Percentiles rank a stretch among this genome's conserved stretches.
phyloP scores from a whole-genome alignment of 2,329 filamentous ascomycete species.

The Parastagonospora nodorum region DNA sequence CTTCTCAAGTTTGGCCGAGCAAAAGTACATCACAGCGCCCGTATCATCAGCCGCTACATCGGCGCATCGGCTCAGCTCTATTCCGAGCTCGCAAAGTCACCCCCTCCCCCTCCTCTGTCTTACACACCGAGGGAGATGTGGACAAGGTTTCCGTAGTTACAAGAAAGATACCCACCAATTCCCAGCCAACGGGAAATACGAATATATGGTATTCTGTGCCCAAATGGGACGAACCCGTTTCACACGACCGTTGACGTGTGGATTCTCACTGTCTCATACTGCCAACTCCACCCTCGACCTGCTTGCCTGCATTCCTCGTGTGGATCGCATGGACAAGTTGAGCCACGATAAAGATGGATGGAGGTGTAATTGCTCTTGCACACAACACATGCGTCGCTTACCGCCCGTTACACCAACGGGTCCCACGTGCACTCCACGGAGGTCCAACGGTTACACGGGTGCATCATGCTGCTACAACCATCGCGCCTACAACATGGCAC shows the following conservation, averaged over 20 bases:
- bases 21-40: not conserved
- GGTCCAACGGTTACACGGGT: constrained; percentile 17
- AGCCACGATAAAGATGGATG: no score
- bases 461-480: constrained; percentile 22
- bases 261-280: not conserved
- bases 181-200: constrained; percentile 10
- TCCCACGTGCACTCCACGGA: constrained; percentile 7
- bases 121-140: constrained; percentile 13
- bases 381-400: constrained; percentile 2
- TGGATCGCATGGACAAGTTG: no score
- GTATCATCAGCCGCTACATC: not conserved
- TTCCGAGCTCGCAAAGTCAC: constrained; percentile 13
- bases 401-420: constrained; percentile 8
- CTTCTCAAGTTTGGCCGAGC: not conserved
- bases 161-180: constrained; percentile 22
- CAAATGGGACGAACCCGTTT: not conserved
- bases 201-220: constrained; percentile 9
- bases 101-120: constrained; percentile 11
- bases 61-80: not conserved
- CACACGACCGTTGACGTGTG: not conserved
- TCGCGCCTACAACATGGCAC: constrained; percentile 17
- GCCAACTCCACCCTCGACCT: not conserved
- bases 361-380: not conserved
- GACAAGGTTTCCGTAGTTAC: constrained; percentile 17
- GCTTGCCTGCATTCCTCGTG: no score